Conservation (phyloP, 257 asterid species). For the Nemophila menziesii region DNA sequence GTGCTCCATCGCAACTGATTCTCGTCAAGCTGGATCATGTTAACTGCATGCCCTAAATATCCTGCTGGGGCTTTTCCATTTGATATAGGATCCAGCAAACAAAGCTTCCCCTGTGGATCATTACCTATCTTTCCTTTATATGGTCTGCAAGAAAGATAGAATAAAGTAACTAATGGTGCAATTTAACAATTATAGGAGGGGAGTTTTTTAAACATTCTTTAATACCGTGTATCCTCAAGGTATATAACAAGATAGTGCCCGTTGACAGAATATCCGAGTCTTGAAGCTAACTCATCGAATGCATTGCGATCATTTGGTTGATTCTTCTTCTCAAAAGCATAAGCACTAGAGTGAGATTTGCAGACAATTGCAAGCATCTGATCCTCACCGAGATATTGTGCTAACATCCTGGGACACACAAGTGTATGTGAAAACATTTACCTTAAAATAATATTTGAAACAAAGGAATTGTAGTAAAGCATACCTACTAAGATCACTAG, state of each 20-base stretch:
- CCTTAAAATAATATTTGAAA: not conserved
- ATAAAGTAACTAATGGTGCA: not conserved
- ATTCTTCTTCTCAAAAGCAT: slow-evolving; percentile 19
- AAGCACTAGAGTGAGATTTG: slow-evolving; percentile 27
- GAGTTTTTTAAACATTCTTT: not conserved
- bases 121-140: slow-evolving; percentile 6
- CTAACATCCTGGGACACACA: slow-evolving; percentile 29
- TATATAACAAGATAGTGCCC: slow-evolving; percentile 29
- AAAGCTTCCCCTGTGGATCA: slow-evolving; percentile 23
- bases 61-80: slow-evolving; percentile 38
- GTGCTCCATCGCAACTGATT: slow-evolving; percentile 21
- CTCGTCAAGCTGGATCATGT: slow-evolving; percentile 28
- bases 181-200: not conserved
- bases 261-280: slow-evolving; percentile 16
- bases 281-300: slow-evolving; percentile 20
- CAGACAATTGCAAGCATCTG: slow-evolving; percentile 62
- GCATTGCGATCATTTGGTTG: slow-evolving; percentile 5
- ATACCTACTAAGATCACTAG: slow-evolving; percentile 51
- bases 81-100: slow-evolving; percentile 30
- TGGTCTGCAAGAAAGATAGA: slow-evolving; percentile 19
- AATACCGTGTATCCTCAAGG: slow-evolving; percentile 55
- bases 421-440: not conserved
- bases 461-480: not conserved
- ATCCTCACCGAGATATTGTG: slow-evolving; percentile 49
- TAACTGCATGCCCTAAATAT: slow-evolving; percentile 44